phyloP scores from a whole-genome alignment of 2,329 filamentous ascomycete species.

The Neonectria punicea region DNA sequence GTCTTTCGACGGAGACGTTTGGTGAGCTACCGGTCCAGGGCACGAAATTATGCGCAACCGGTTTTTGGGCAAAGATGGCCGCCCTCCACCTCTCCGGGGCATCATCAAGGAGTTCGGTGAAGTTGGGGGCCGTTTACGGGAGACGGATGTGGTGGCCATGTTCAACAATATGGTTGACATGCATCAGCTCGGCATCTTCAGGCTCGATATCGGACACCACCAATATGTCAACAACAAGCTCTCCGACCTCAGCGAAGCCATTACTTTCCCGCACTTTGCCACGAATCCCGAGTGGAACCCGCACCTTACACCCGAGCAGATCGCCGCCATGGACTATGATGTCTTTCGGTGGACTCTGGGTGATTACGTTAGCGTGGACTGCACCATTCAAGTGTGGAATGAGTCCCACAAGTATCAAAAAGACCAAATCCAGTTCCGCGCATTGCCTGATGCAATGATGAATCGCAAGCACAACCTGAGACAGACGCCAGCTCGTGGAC shows the following conservation, averaged over 20 bases:
- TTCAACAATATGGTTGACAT: neutral
- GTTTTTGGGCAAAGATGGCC: conserved; percentile 21
- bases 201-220: neutral
- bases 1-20: neutral
- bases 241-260: conserved; percentile 39
- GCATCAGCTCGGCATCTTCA: conserved; percentile 10
- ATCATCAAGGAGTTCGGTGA: conserved; percentile 38
- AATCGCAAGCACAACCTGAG: neutral
- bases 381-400: too few relatives aligned
- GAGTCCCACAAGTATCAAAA: neutral
- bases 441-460: neutral
- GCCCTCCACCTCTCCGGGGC: conserved; percentile 32
- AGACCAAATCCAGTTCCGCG: neutral
- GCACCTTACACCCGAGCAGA: neutral
- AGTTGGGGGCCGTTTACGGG: neutral
- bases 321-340: neutral
- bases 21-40: rapidly evolving
- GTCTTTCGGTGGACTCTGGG: neutral
- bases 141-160: neutral
- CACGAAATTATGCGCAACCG: neutral
- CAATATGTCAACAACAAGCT: conserved; percentile 38
- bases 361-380: neutral
- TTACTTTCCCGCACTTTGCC: conserved; percentile 40
- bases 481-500: neutral
- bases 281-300: conserved; percentile 21